phyloP scores from a whole-genome alignment of 257 asterid species.

The Fraxinus anomala region DNA sequence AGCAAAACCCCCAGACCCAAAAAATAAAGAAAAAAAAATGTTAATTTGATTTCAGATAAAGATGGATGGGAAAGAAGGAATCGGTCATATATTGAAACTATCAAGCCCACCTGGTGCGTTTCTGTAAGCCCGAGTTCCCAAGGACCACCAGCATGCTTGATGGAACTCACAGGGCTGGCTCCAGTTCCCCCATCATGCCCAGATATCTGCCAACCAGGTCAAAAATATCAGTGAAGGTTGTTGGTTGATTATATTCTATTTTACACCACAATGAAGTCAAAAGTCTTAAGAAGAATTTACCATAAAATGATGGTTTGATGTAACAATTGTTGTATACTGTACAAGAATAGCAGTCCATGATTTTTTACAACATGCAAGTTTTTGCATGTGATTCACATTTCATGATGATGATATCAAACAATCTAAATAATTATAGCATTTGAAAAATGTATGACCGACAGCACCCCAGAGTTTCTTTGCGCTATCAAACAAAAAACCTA shows the following conservation, averaged over 20 bases:
- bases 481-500: background rate
- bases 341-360: background rate
- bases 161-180: slow-evolving; percentile 98
- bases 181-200: slow-evolving; percentile 99
- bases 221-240: slow-evolving; percentile 23
- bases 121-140: slow-evolving; percentile 99
- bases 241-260: slow-evolving; percentile 1
- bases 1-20: slow-evolving; percentile 16
- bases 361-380: background rate
- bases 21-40: slow-evolving; percentile 2
- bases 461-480: background rate
- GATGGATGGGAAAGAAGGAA: slow-evolving; percentile 14
- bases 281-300: slow-evolving; percentile 1
- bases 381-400: background rate
- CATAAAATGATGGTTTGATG: slow-evolving; percentile 5
- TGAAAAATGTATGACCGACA: background rate
- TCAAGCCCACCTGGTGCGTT: slow-evolving; percentile 79
- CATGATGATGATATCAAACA: slow-evolving; percentile 2
- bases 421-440: background rate
- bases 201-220: slow-evolving; percentile 63
- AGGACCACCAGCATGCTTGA: slow-evolving; percentile 99
- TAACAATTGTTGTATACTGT: slow-evolving; percentile 7
- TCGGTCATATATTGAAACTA: background rate
- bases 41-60: slow-evolving; percentile 13
- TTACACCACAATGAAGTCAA: background rate